phyloP scores from a whole-genome alignment of 1,284 basidiomycete genomes.

The Coniferiporia sulphurascens region DNA sequence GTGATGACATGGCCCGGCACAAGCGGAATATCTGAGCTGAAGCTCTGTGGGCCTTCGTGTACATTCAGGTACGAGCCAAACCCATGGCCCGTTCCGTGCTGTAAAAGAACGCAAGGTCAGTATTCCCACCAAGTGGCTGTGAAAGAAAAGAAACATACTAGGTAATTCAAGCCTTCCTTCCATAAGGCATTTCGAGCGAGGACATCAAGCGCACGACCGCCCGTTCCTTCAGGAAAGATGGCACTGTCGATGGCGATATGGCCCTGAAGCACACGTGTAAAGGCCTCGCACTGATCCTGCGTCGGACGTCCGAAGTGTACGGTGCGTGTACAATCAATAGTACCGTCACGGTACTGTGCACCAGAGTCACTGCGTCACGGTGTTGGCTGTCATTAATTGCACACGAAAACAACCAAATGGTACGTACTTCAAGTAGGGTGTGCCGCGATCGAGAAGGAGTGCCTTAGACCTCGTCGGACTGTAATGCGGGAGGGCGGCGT shows the following conservation, averaged over 20 bases:
- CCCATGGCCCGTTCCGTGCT: conserved; percentile 85
- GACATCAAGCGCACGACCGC: conserved; percentile 76
- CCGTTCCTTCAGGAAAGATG: conserved; percentile 85
- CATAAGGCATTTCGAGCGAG: conserved; percentile 83
- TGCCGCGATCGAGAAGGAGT: conserved; percentile 67
- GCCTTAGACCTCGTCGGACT: conserved; percentile 71
- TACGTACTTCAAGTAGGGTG: conserved; percentile 86
- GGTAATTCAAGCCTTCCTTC: conserved; percentile 85
- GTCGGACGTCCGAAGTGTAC: conserved; percentile 85
- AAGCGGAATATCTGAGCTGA: conserved; percentile 62
- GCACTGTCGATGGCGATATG: conserved; percentile 92
- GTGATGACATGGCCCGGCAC: conserved; percentile 84
- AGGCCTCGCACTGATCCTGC: conserved; percentile 81
- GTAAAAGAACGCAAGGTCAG: conserved; percentile 18
- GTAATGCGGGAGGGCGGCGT: conserved; percentile 95
- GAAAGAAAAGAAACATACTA: conserved; percentile 39
- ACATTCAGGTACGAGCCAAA: conserved; percentile 79
- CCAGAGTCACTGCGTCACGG: conserved; percentile 67
- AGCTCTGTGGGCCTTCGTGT: conserved; percentile 73
- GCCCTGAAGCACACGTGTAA: conserved; percentile 92
- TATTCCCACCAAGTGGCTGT: conserved; percentile 15
- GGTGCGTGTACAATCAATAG: conserved; percentile 91
- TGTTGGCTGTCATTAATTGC: conserved; percentile 16
- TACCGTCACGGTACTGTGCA: conserved; percentile 86
- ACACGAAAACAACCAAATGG: conserved; percentile 3